phyloP scores from a whole-genome alignment of 306 rosid species.

The Comarum palustre region DNA sequence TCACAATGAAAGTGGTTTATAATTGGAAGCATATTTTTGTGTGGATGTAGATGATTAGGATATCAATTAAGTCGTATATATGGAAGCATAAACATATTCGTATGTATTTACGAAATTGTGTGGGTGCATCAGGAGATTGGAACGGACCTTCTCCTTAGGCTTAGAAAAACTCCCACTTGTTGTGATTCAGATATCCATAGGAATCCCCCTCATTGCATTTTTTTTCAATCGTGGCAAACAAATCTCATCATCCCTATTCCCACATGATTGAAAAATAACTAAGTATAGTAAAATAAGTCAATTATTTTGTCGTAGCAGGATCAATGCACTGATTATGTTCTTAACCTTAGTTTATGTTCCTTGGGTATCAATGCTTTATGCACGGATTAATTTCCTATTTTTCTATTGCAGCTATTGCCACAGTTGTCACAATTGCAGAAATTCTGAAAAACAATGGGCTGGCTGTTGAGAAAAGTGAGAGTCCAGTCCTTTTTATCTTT shows the following conservation, averaged over 20 bases:
- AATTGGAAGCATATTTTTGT: not conserved
- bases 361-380: not conserved
- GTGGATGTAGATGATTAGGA: not conserved
- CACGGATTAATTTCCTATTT: not conserved
- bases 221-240: not conserved
- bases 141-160: not conserved
- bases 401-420: slow-evolving; percentile 45
- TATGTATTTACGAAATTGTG: not conserved
- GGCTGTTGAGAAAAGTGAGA: slow-evolving; percentile 45
- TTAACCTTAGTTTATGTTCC: not conserved
- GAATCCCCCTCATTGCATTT: not conserved
- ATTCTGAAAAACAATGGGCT: slow-evolving; percentile 49
- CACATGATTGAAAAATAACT: not conserved
- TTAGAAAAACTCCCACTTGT: not conserved
- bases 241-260: not conserved
- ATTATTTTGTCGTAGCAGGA: not conserved
- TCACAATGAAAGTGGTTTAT: not conserved
- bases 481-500: not conserved
- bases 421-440: slow-evolving; percentile 46
- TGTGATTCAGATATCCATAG: not conserved
- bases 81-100: not conserved
- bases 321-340: not conserved
- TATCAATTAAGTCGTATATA: not conserved
- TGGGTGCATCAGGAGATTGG: not conserved
- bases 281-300: not conserved